Evolutionary conservation across 2,329 filamentous ascomycete species (phyloP).

Genomic region (Cryphonectria nitschkei): DNA sequence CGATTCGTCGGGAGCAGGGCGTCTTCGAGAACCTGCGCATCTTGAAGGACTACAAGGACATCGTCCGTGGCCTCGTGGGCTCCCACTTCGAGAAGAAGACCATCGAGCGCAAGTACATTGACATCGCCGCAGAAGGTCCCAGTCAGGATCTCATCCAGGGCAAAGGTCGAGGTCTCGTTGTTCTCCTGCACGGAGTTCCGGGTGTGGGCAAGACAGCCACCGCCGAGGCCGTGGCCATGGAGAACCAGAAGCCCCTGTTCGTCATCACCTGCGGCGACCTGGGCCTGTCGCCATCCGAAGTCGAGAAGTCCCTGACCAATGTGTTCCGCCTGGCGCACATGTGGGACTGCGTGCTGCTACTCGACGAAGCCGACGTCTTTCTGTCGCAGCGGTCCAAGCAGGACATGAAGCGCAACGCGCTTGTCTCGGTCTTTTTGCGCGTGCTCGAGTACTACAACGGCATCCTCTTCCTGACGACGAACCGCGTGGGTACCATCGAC

Average conservation of each 20-base stretch:
- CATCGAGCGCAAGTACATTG: slow-evolving; percentile 3
- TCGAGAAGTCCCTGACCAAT: slow-evolving; percentile 35
- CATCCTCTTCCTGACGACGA: slow-evolving; percentile 44
- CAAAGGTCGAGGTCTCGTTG: slow-evolving; percentile 41
- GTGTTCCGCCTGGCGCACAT: slow-evolving; percentile 36
- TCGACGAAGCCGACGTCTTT: slow-evolving; percentile 50
- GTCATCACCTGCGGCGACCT: slow-evolving; percentile 37
- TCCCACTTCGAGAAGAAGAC: slow-evolving; percentile 24
- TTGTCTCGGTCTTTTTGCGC: slow-evolving; percentile 35
- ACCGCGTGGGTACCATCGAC: slow-evolving; percentile 37
- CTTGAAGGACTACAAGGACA: slow-evolving; percentile 16
- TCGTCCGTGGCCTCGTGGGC: slow-evolving; percentile 15
- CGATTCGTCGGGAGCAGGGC: neutral
- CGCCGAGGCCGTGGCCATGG: slow-evolving; percentile 42
- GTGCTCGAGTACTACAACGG: slow-evolving; percentile 38
- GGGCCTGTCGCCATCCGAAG: slow-evolving; percentile 33
- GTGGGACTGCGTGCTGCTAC: slow-evolving; percentile 47
- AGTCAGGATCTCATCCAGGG: slow-evolving; percentile 29
- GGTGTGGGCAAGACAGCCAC: slow-evolving; percentile 46
- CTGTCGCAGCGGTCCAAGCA: slow-evolving; percentile 35
- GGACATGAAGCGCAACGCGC: slow-evolving; percentile 38
- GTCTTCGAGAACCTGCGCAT: slow-evolving; percentile 20
- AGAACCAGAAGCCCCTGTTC: slow-evolving; percentile 38
- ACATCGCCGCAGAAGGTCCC: neutral
- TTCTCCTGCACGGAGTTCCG: slow-evolving; percentile 37